A percentile compares a stretch with the other conserved stretches of the same genome.
phyloP scores from a whole-genome alignment of 2,329 filamentous ascomycete species.

The Claviceps africana region DNA sequence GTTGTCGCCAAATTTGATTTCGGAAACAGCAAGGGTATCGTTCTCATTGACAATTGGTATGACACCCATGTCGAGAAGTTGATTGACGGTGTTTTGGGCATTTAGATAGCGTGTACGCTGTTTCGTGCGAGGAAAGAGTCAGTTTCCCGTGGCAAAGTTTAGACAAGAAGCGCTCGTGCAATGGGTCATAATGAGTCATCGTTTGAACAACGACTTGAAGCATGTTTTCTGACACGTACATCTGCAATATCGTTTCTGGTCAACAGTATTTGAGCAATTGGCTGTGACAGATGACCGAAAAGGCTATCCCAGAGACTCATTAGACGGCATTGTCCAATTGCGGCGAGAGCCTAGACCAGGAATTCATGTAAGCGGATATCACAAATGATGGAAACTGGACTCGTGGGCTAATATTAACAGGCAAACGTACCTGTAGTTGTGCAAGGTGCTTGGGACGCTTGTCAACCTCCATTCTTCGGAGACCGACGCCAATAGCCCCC shows the following conservation, averaged over 20 bases:
- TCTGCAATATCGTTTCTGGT: constrained; percentile 95
- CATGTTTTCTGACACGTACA: constrained; percentile 31
- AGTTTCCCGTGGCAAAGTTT: neutral
- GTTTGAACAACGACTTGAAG: too few relatives aligned
- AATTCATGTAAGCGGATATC: neutral
- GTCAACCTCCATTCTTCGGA: constrained; percentile 78
- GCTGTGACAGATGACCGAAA: constrained; percentile 76
- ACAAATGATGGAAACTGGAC: neutral
- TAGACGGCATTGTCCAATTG: constrained; percentile 87
- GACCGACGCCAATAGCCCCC: constrained; percentile 85
- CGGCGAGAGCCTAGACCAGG: constrained; percentile 57
- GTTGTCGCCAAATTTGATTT: constrained; percentile 99
- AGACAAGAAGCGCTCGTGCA: too few relatives aligned
- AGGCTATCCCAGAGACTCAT: constrained; percentile 93
- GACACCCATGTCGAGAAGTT: constrained; percentile 84
- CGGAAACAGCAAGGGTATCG: constrained; percentile 87
- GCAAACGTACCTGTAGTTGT: constrained; percentile 53
- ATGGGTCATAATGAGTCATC: neutral
- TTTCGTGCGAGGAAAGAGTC: neutral
- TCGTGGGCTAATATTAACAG: neutral
- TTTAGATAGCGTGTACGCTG: constrained; percentile 87
- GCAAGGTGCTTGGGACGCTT: constrained; percentile 82
- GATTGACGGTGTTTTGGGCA: constrained; percentile 85
- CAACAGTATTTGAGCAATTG: constrained; percentile 85
- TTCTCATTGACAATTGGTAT: constrained; percentile 99